A percentile compares a stretch with the other conserved stretches of the same genome.
phyloP scores from a whole-genome alignment of 2,329 filamentous ascomycete species.

The Camptophora hylomeconis region DNA sequence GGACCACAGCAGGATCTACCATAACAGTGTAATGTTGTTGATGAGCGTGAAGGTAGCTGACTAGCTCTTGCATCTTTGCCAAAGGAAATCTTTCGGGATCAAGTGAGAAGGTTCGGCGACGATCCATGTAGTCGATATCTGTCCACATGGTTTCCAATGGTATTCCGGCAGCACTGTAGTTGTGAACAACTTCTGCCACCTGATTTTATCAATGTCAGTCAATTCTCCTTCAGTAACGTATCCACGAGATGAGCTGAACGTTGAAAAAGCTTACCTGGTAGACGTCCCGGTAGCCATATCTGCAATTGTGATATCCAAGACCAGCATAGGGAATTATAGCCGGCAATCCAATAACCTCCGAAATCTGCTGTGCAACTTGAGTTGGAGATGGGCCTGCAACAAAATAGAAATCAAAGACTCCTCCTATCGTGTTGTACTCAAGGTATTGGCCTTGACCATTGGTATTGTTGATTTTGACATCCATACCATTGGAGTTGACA shows the following conservation, averaged over 20 bases:
- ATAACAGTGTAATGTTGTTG: constrained; percentile 64
- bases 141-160: constrained; percentile 34
- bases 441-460: constrained; percentile 55
- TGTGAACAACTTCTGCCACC: constrained; percentile 31
- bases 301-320: constrained; percentile 49
- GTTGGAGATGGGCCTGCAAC: constrained; percentile 45
- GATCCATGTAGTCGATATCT: constrained; percentile 15
- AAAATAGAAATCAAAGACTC: constrained; percentile 62
- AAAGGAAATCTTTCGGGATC: constrained; percentile 25
- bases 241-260: too few species aligned
- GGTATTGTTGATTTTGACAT: constrained; percentile 58
- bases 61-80: constrained; percentile 47
- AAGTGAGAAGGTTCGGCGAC: constrained; percentile 10
- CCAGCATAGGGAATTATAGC: constrained; percentile 54
- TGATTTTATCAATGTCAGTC: too few species aligned
- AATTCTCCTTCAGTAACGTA: too few species aligned
- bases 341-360: constrained; percentile 42
- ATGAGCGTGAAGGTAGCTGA: constrained; percentile 51
- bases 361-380: constrained; percentile 47
- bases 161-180: constrained; percentile 29
- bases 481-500: constrained; percentile 63
- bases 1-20: constrained; percentile 48
- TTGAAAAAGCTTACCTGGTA: too few species aligned
- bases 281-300: constrained; percentile 47
- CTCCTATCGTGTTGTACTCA: constrained; percentile 68